phyloP scores from a whole-genome alignment of 495 filamentous ascomycete species.

The Lichenothelia convexa region DNA sequence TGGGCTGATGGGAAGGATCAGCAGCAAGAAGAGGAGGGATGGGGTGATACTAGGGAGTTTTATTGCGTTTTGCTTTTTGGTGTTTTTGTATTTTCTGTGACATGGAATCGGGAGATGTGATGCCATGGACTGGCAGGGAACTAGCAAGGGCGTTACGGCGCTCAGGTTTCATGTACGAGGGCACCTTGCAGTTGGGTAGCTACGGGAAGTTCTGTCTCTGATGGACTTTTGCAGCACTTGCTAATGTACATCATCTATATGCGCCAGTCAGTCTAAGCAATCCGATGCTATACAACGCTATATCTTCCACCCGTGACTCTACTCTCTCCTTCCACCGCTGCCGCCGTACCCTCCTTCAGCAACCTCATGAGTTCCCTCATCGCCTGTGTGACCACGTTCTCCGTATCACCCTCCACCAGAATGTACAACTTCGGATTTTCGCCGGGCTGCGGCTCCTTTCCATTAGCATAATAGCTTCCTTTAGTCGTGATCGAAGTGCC shows the following conservation, averaged over 20 bases:
- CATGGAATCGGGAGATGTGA: no score
- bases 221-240: no score
- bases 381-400: conserved; percentile 75
- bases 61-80: conserved; percentile 76
- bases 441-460: conserved; percentile 57
- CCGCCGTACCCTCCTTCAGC: conserved; percentile 81
- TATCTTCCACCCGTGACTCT: conserved; percentile 71
- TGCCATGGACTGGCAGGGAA: no score
- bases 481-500: conserved; percentile 97
- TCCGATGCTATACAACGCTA: conserved; percentile 48
- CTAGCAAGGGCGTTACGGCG: no score
- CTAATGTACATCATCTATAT: no score
- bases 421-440: conserved; percentile 88
- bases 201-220: no score
- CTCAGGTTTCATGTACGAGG: no score
- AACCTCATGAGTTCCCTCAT: conserved; percentile 80
- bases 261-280: no score
- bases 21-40: conserved; percentile 85
- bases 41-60: conserved; percentile 81
- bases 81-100: conserved; percentile 68
- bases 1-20: conserved; percentile 80
- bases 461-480: conserved; percentile 68
- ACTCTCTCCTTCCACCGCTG: conserved; percentile 68
- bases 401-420: conserved; percentile 91
- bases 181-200: no score